phyloP scores from a whole-genome alignment of 2,329 filamentous ascomycete species.

The Colletotrichum lentis region DNA sequence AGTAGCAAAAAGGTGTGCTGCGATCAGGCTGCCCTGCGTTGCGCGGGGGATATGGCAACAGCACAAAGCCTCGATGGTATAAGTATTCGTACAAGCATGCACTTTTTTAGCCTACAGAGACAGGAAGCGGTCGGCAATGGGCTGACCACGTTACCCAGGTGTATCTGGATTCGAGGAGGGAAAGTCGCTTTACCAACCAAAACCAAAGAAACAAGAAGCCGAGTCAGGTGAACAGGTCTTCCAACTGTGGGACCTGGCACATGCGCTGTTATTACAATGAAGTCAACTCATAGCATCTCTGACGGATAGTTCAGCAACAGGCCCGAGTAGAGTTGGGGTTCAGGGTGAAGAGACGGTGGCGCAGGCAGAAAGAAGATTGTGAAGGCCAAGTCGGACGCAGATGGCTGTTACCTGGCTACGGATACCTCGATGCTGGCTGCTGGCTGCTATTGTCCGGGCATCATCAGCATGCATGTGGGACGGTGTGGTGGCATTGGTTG shows the following conservation, averaged over 20 bases:
- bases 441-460: constrained; percentile 4
- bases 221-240: not conserved
- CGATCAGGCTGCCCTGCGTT: constrained; percentile 11
- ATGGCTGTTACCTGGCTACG: constrained; percentile 4
- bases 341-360: not conserved
- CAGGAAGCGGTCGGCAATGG: not conserved
- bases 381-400: constrained; percentile 2
- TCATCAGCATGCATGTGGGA: constrained; percentile 28
- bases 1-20: not conserved
- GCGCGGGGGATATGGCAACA: constrained; percentile 17
- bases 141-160: not conserved
- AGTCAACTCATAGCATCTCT: too few relatives aligned
- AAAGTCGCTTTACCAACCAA: not conserved
- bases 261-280: not conserved
- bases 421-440: not conserved
- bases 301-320: not conserved
- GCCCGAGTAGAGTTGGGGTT: constrained; percentile 1
- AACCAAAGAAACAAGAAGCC: not conserved
- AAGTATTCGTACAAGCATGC: too few relatives aligned
- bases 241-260: too few relatives aligned
- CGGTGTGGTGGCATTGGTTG: constrained; percentile 37
- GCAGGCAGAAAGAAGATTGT: constrained; percentile 1
- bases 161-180: not conserved
- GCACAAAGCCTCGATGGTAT: not conserved
- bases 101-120: not conserved